These are phyloP conservation scores for Arabis alpina DNA, from an alignment of 345 rosid genomes.

Conservation along the genomic window DNA sequence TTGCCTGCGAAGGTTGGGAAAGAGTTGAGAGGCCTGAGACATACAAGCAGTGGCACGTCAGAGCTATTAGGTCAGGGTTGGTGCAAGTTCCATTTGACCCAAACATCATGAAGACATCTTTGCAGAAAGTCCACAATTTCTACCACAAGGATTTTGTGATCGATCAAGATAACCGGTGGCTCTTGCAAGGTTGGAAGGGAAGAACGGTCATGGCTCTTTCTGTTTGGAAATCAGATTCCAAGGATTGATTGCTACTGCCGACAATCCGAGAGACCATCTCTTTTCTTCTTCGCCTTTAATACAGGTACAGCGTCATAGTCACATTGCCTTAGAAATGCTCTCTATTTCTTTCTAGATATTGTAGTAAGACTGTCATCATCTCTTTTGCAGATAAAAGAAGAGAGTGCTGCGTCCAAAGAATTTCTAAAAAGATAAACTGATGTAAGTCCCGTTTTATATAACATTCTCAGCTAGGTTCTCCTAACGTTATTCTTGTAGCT, in stretches of 20 bases:
- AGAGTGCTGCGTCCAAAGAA: not conserved
- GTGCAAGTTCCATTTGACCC: conserved; percentile 63
- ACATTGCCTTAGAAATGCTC: not conserved
- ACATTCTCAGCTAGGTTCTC: conserved; percentile 30
- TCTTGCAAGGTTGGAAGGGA: conserved; percentile 97
- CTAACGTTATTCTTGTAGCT: conserved; percentile 39
- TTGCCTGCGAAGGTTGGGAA: conserved; percentile 92
- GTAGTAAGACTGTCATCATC: conserved; percentile 12
- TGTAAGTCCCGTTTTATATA: conserved; percentile 19
- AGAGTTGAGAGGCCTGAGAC: conserved; percentile 97
- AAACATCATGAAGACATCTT: conserved; percentile 50
- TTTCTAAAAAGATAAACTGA: conserved; percentile 1
- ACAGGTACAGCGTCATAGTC: conserved; percentile 2
- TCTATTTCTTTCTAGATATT: conserved; percentile 5
- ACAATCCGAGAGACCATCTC: not conserved
- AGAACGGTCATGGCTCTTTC: conserved; percentile 75
- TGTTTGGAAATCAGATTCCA: conserved; percentile 71
- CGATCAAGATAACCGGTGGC: conserved; percentile 74
- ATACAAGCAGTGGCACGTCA: conserved; percentile 88
- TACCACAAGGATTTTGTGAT: conserved; percentile 86
- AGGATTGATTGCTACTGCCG: conserved; percentile 21
- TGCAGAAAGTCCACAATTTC: conserved; percentile 45
- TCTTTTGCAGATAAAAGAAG: conserved; percentile 35
- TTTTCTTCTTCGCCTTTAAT: not conserved
- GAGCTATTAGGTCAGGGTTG: conserved; percentile 80